Base-by-base conservation (phyloP, 306 rosid genomes). In the Prosopis cineraria region DNA sequence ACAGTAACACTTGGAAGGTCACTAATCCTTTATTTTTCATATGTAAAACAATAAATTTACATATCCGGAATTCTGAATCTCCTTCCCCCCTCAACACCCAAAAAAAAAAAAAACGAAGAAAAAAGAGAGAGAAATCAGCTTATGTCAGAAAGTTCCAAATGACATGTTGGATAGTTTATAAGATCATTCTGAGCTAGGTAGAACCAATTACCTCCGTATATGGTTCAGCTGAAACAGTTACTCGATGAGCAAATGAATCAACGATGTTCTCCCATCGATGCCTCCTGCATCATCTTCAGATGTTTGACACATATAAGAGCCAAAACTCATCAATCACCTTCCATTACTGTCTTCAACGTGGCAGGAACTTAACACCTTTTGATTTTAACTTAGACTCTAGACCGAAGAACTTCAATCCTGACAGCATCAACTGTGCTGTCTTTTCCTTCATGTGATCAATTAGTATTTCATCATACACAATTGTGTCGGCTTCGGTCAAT, bases 361-460 rank as follows among this genome's bases (percentile, higher is more conserved):
- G 84, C 73, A 88, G 78, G 77, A 88, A 52, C 11, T 66, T 89
- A 64, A 80, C 83, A 43, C 96, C 94, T 80, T 88, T 92, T 12
- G 92, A 87, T 85, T 89, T 92, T 78, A 94, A 77, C 85, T 90
- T 94, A 10, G 93, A 85, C 74, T 92, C 97, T 66, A 89, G 84
- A 83, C 92, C 91, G 72, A 94, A 92, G 80, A 92, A 92, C 83
- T 89, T 94, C 87, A 94, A 78, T 22, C 97, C 93, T 7, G 87
- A 84, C 29, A 88, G 71, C 77, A 92, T 91, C 87, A 92, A 85
- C 73, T 94, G 92, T 30, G 96, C 90, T 4, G 92, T 89, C 83
- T 87, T 92, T 86, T 87, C 89, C 89, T 94, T 94, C 93, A 82
- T 85, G 76, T 94, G 96, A 56, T 90, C 92, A 69, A 94, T 82